These are phyloP conservation scores for Phytophthora quininea DNA, from an alignment of 352 stramenopile species.

Conservation along the genomic window DNA sequence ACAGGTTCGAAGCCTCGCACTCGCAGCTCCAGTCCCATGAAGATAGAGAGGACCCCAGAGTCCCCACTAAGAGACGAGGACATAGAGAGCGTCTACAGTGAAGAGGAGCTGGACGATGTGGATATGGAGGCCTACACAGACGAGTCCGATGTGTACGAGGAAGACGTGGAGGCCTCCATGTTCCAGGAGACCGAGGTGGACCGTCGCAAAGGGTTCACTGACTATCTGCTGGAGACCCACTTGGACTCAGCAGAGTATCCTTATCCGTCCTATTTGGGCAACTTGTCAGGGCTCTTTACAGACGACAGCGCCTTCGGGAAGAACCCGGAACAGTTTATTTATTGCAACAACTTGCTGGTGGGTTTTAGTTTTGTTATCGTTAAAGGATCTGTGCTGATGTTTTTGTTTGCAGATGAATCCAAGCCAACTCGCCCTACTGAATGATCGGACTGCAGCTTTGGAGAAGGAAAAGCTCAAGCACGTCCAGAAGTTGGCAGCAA, in stretches of 20 bases:
- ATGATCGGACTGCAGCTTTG: conserved; percentile 48
- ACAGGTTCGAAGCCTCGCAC: not conserved
- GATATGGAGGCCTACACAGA: conserved; percentile 53
- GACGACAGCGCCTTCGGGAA: conserved; percentile 67
- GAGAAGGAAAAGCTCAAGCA: conserved; percentile 47
- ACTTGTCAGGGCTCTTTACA: conserved; percentile 61
- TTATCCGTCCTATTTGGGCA: conserved; percentile 64
- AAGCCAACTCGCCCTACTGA: conserved; percentile 43
- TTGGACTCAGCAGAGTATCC: conserved; percentile 50
- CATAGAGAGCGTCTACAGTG: conserved; percentile 5
- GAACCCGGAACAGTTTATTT: conserved; percentile 70
- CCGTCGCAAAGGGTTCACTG: conserved; percentile 45
- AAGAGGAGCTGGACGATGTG: conserved; percentile 49
- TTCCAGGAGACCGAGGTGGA: conserved; percentile 60
- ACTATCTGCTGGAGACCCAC: conserved; percentile 59
- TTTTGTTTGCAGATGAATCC: conserved; percentile 44
- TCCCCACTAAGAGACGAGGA: conserved; percentile 17
- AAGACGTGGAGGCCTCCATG: conserved; percentile 71
- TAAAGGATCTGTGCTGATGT: conserved; percentile 1
- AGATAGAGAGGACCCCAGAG: conserved; percentile 11
- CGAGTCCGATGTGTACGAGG: conserved; percentile 80
- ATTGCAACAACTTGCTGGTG: conserved; percentile 83
- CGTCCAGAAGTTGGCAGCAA: conserved; percentile 35
- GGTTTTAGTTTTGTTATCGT: conserved; percentile 11
- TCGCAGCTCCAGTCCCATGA: not conserved